These are phyloP conservation scores for Laburnicola sp. DNA, from an alignment of 2,329 filamentous ascomycete genomes.

Conservation along the genomic window DNA sequence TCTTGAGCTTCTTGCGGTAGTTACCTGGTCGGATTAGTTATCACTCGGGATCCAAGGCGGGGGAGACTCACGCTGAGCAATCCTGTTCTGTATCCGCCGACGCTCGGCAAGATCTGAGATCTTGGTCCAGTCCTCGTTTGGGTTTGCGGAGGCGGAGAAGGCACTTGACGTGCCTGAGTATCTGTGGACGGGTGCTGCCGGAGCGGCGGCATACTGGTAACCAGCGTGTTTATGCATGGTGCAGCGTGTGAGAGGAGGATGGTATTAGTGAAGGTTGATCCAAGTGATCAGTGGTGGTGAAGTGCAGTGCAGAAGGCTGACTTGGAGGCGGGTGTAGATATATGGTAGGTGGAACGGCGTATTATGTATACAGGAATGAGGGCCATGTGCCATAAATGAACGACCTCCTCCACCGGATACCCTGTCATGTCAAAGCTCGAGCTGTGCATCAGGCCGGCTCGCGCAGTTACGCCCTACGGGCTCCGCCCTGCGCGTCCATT, in stretches of 20 bases:
- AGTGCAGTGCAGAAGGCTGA: conserved; percentile 31
- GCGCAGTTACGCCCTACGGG: conserved; percentile 8
- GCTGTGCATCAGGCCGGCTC: conserved; percentile 15
- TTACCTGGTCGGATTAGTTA: conserved; percentile 49
- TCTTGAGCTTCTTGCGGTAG: conserved; percentile 82
- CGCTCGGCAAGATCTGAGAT: conserved; percentile 96
- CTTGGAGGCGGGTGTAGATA: not conserved
- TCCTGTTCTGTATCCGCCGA: conserved; percentile 92
- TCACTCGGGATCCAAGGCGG: conserved; percentile 11
- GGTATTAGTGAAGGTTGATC: conserved; percentile 4
- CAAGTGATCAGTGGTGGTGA: conserved; percentile 16
- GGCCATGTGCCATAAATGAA: conserved; percentile 29
- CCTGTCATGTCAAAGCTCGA: conserved; percentile 10
- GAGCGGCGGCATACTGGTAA: conserved; percentile 48
- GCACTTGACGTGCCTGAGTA: conserved; percentile 88
- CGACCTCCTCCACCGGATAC: conserved; percentile 1
- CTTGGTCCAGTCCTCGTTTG: conserved; percentile 99
- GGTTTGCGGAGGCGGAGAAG: conserved; percentile 90
- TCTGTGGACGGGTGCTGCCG: conserved; percentile 56
- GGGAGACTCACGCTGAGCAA: conserved; percentile 83
- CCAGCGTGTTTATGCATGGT: conserved; percentile 51
- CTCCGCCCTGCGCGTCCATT: conserved; percentile 6
- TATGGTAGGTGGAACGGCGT: conserved; percentile 4
- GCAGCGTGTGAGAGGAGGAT: conserved; percentile 14
- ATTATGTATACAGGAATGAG: conserved; percentile 6